Base-by-base conservation (phyloP, 2,329 filamentous ascomycete genomes). In the Trichoderma gracile region DNA sequence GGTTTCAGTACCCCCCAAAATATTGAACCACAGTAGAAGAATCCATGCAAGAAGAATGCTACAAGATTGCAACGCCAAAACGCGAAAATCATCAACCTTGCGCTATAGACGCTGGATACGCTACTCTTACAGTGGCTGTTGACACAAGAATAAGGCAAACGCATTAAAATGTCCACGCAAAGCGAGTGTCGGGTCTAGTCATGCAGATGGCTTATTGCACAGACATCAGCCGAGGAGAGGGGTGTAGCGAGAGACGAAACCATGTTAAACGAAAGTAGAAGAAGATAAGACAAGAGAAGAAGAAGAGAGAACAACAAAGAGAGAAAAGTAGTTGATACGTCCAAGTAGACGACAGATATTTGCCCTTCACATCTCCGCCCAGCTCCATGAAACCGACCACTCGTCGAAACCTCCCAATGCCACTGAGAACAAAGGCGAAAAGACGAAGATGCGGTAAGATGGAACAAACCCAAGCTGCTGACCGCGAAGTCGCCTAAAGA, bases 321-420 rank as follows among this genome's bases (percentile, higher is more conserved):
- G 6, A 27, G 17, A 52, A 60, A 17, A 38, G 49, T 25, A 54
- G 49, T 27, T 52, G 49, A 46, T 54, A 46, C 49, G 43, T 62
- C n/a, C 19, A 46, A 54, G 58, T 53, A 54, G 38, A 54, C 40
- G 40, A 38, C 58, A 62, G 38, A 19, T 25, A 27, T 21, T 40
- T 50, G 56, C 43, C 63, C 47, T 61, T 30, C 33, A 65, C 53
- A 61, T 60, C 50, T 54, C n/a, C 43, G 40, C 52, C 57, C 47
- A 40, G 38, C 19, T 42, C 27, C 58, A 25, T 17, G 56, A 49
- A 4, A 50, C 52, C 61, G 25, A 49, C n/a, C 12, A 14, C 21
- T 38, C 49, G 49, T 19, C 49, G 12, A 53, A 50, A 40, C 27
- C 50, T 40, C 50, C 27, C 27, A 54, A 54, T 54, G 50, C 50